phyloP scores from a whole-genome alignment of 140 eudicot genomes.

The Ambrosia hybrid region DNA sequence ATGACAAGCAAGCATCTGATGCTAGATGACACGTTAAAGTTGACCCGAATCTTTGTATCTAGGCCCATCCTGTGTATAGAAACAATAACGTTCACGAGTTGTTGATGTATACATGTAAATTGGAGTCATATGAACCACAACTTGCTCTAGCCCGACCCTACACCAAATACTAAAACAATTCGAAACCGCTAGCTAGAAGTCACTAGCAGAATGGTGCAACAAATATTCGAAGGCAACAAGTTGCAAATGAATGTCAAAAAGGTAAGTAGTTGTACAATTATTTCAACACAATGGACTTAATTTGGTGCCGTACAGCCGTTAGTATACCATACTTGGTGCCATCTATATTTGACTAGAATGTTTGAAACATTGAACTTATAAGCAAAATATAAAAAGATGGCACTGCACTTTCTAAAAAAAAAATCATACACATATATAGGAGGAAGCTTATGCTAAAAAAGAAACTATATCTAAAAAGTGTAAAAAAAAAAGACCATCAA shows the following conservation, averaged over 20 bases:
- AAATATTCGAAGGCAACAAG: conserved; percentile 18
- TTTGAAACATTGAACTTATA: background rate
- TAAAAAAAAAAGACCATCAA: too few species aligned
- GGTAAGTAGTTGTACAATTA: conserved; percentile 10
- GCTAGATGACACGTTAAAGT: too few species aligned
- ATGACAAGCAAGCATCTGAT: too few species aligned
- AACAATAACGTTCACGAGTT: too few species aligned
- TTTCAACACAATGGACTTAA: conserved; percentile 35
- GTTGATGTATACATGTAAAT: too few species aligned
- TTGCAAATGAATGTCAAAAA: conserved; percentile 26
- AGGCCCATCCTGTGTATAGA: too few species aligned
- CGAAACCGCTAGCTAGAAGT: conserved; percentile 40
- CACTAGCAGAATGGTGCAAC: conserved; percentile 13
- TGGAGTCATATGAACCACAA: background rate
- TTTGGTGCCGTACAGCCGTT: background rate
- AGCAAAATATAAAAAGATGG: too few species aligned
- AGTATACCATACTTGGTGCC: conserved; percentile 3
- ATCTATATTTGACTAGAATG: background rate
- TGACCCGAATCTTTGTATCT: too few species aligned
- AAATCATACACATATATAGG: too few species aligned
- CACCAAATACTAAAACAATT: conserved; percentile 7
- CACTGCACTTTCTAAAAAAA: too few species aligned
- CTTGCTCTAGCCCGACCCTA: conserved; percentile 10
- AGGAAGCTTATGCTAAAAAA: too few species aligned
- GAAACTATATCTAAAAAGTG: too few species aligned